Percentiles rank a stretch among this genome's conserved stretches.
Evolutionary conservation across 495 filamentous ascomycete species (phyloP).

Genomic region (Aspergillus carlsbadensis): DNA sequence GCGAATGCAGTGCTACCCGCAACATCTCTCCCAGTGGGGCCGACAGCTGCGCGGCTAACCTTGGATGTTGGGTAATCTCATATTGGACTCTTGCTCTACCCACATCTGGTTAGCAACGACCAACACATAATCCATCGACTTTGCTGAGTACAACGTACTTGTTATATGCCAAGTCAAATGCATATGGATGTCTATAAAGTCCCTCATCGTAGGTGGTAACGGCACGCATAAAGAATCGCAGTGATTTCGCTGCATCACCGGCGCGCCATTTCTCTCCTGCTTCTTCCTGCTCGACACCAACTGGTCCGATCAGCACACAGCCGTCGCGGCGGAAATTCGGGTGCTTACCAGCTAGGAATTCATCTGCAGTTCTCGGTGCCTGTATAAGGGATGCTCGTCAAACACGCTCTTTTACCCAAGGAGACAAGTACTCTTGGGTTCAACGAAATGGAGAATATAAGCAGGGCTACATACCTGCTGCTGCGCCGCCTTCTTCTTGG

Average conservation of each 20-base stretch:
- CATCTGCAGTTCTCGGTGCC: slow-evolving; percentile 59
- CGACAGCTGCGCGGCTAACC: slow-evolving; percentile 54
- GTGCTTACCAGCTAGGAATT: slow-evolving; percentile 54
- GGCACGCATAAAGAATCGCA: slow-evolving; percentile 67
- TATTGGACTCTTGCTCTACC: slow-evolving; percentile 62
- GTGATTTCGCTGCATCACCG: slow-evolving; percentile 66
- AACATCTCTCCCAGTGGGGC: slow-evolving; percentile 51
- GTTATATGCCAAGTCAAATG: slow-evolving; percentile 74
- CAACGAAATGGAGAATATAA: no score
- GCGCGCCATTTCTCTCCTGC: slow-evolving; percentile 73
- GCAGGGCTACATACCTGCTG: slow-evolving; percentile 30
- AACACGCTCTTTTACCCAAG: no score
- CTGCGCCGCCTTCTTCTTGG: slow-evolving; percentile 46
- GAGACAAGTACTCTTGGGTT: no score
- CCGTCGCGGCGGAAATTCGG: background rate
- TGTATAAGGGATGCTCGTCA: slow-evolving; percentile 19
- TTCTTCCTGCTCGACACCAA: slow-evolving; percentile 67
- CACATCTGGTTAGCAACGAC: background rate
- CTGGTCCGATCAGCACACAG: slow-evolving; percentile 23
- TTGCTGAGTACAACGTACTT: slow-evolving; percentile 50
- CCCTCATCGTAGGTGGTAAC: slow-evolving; percentile 64
- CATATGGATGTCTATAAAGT: slow-evolving; percentile 51
- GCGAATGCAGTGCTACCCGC: slow-evolving; percentile 56
- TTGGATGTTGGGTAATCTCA: slow-evolving; percentile 61
- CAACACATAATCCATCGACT: background rate